Evolutionary conservation across 2,329 filamentous ascomycete species (phyloP).

Genomic region (Lecanosticta acicola): DNA sequence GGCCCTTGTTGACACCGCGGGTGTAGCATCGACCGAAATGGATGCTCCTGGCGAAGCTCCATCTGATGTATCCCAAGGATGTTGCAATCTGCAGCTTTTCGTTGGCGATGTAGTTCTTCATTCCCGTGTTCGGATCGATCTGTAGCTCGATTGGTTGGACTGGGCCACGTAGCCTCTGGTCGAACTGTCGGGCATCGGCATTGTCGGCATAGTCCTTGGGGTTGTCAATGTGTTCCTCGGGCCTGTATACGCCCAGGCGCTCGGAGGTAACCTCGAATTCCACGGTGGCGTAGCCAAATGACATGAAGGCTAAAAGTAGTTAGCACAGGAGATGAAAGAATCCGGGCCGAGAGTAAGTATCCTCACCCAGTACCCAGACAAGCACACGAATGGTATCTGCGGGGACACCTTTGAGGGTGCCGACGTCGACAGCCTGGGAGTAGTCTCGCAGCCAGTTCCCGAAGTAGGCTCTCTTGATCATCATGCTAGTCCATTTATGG

Average conservation of each 20-base stretch:
- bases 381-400: slow-evolving; percentile 86
- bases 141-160: slow-evolving; percentile 49
- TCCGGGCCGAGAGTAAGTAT: background rate
- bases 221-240: slow-evolving; percentile 77
- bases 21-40: slow-evolving; percentile 46
- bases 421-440: slow-evolving; percentile 88
- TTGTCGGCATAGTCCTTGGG: slow-evolving; percentile 85
- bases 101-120: slow-evolving; percentile 99
- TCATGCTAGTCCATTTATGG: slow-evolving; percentile 58
- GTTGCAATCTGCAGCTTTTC: slow-evolving; percentile 84
- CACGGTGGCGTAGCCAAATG: slow-evolving; percentile 73
- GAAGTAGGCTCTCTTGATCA: slow-evolving; percentile 82
- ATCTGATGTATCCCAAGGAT: slow-evolving; percentile 61
- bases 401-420: slow-evolving; percentile 83
- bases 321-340: background rate
- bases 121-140: slow-evolving; percentile 60
- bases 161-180: slow-evolving; percentile 72
- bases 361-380: slow-evolving; percentile 63
- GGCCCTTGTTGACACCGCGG: slow-evolving; percentile 37
- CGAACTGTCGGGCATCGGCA: slow-evolving; percentile 74
- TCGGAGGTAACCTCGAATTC: slow-evolving; percentile 82
- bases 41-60: slow-evolving; percentile 43
- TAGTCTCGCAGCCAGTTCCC: slow-evolving; percentile 95
- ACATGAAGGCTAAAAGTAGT: slow-evolving; percentile 63
- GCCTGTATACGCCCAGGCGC: slow-evolving; percentile 72